These are phyloP conservation scores for Schizochytrium sp. DNA, from an alignment of 108 stramenopile genomes.

Conservation along the genomic window DNA sequence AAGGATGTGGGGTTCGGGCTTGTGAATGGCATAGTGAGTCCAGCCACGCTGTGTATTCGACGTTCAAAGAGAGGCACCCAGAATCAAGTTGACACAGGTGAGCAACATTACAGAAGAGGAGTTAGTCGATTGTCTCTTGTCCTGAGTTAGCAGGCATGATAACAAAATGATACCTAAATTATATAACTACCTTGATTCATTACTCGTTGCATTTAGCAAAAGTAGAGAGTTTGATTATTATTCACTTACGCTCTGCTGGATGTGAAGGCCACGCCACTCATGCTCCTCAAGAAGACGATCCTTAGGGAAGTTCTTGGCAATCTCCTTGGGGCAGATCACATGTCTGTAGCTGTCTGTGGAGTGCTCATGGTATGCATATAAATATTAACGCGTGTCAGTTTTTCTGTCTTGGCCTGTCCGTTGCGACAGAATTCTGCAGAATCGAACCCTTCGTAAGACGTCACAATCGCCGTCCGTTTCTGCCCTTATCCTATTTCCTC, in stretches of 20 bases:
- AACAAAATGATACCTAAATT: too few relatives aligned
- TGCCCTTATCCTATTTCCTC: too few relatives aligned
- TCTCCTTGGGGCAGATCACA: slow-evolving; percentile 73
- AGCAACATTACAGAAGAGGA: neutral
- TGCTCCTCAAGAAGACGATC: slow-evolving; percentile 89
- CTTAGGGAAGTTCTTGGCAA: slow-evolving; percentile 94
- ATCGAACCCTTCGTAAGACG: slow-evolving; percentile 63
- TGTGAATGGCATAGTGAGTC: slow-evolving; percentile 93
- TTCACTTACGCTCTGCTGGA: slow-evolving; percentile 85
- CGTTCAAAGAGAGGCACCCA: too few relatives aligned
- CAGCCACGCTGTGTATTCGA: neutral
- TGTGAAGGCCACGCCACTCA: slow-evolving; percentile 95
- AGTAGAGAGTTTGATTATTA: neutral
- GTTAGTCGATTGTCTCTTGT: neutral
- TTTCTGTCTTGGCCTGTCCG: neutral
- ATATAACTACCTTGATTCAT: neutral
- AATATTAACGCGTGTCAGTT: neutral
- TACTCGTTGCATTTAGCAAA: neutral
- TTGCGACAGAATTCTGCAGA: neutral
- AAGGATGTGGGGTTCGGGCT: slow-evolving; percentile 97
- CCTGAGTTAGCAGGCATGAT: too few relatives aligned
- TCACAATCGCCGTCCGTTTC: too few relatives aligned
- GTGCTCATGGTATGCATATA: neutral
- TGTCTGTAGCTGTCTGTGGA: slow-evolving; percentile 53
- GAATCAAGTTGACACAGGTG: neutral